Evolutionary conservation across 176 grass and related monocot species (phyloP), one percentile per base, ranked within the genome.

Genomic region (Aegilops bicornis): DNA sequence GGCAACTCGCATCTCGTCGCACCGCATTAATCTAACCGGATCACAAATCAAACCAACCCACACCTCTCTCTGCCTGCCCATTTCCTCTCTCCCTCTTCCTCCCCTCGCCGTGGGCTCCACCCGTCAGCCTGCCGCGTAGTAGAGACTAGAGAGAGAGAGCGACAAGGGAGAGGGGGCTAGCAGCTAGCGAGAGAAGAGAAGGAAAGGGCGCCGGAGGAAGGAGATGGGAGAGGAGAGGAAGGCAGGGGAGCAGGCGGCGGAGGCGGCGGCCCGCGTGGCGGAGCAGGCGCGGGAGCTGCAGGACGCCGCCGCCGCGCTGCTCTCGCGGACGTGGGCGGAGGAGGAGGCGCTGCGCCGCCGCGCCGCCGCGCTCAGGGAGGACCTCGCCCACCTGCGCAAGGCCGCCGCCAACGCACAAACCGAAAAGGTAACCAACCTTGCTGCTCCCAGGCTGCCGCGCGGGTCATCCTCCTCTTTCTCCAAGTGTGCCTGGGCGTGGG

Each of bases 231-330:
- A 85, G 68, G 83, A 69, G 45, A 59, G 24, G 78, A 93, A 72
- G 56, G 69, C 60, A 40, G 14, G 33, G 65, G 33, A 40, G 17
- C 82, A 45, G 25, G 40, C 74, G 81, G 29, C 32, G 73, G 92
- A 82, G 42, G 90, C 89, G 52, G 89, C 89, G 23, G 88, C 87
- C 37, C 86, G 96, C 11, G 84, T 90, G 78, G 93, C 90, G 63
- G 96, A 95, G 84, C 89, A 89, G 78, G 91, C 96, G 72, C 78
- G 94, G 74, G 94, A 98, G 90, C 90, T 98, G 42, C 96, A 96
- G 90, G 96, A 98, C 13, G 93, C 92, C 17, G 93, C 92, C 37
- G 90, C 93, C 17, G 70, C 85, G 69, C 87, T 92, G 84, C 77
- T 92, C n/a, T 76, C 90, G 78, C 70, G 82, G 78, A 84, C 94